Percentiles rank a stretch among this genome's conserved stretches.
phyloP scores from a whole-genome alignment of 345 rosid genomes.

The Citrus maxima region DNA sequence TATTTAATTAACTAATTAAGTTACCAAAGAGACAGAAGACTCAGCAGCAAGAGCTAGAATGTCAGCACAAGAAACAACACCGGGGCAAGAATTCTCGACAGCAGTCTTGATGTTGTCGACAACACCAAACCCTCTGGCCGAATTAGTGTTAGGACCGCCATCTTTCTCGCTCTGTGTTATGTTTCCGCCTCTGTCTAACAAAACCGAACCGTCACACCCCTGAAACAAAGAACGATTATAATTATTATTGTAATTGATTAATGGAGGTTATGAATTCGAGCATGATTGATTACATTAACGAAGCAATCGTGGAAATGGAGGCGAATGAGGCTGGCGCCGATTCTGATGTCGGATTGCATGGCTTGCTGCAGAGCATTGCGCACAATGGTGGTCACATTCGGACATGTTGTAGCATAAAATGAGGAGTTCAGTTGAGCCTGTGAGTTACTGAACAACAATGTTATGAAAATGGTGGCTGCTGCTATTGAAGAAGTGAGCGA shows the following conservation, averaged over 20 bases:
- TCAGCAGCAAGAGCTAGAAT: constrained; percentile 65
- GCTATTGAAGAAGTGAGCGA: neutral
- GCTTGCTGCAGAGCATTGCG: constrained; percentile 56
- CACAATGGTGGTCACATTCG: constrained; percentile 56
- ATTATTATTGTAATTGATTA: neutral
- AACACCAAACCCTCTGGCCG: constrained; percentile 58
- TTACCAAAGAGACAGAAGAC: constrained; percentile 59
- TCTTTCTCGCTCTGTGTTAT: constrained; percentile 57
- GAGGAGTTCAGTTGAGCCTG: constrained; percentile 51
- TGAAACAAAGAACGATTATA: neutral
- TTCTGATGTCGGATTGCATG: constrained; percentile 51
- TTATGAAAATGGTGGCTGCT: neutral
- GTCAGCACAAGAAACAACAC: constrained; percentile 77
- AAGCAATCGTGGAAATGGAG: constrained; percentile 91
- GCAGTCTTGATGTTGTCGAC: constrained; percentile 69
- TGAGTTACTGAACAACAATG: neutral
- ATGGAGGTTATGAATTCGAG: neutral
- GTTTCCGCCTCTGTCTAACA: constrained; percentile 47
- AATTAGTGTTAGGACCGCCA: constrained; percentile 45
- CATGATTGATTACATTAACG: constrained; percentile 40
- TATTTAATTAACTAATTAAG: neutral
- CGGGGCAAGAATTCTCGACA: constrained; percentile 61
- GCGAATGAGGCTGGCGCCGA: constrained; percentile 73
- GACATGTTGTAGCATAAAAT: constrained; percentile 60
- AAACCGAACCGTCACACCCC: constrained; percentile 76